Conservation (phyloP, 441 rosid genomes). For the Adansonia grandidieri region DNA sequence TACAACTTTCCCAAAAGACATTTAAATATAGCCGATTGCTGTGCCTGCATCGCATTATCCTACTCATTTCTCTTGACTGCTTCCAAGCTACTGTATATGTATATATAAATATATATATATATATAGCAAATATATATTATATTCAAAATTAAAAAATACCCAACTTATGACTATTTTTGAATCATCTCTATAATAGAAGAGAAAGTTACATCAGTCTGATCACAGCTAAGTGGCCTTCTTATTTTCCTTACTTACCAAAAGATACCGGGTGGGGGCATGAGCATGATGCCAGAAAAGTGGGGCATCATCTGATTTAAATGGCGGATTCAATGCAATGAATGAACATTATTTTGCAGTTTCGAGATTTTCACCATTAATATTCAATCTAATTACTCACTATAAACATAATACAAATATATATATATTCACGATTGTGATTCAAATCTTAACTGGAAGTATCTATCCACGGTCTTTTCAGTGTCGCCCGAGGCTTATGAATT, state of each 20-base stretch:
- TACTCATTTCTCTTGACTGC: conserved; percentile 23
- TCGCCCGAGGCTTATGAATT: not conserved
- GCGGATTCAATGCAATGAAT: too few relatives aligned
- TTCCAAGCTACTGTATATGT: not conserved
- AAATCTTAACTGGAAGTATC: too few relatives aligned
- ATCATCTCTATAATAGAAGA: not conserved
- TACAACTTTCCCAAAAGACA: not conserved
- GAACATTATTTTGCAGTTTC: too few relatives aligned
- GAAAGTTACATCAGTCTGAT: conserved; percentile 4
- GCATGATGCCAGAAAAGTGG: conserved; percentile 6
- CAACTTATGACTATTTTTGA: not conserved
- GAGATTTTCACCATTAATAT: too few relatives aligned
- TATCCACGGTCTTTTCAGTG: not conserved
- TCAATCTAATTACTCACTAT: too few relatives aligned
- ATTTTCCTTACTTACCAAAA: not conserved
- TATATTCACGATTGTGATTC: too few relatives aligned
- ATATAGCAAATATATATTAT: not conserved
- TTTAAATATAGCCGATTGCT: conserved; percentile 18
- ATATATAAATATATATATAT: too few relatives aligned
- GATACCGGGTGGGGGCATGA: not conserved
- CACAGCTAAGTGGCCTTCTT: not conserved
- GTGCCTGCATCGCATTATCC: conserved; percentile 29
- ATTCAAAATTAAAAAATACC: not conserved
- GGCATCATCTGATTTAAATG: not conserved
- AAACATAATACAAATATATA: too few relatives aligned